A percentile compares a stretch with the other conserved stretches of the same genome.
Evolutionary conservation across 2,329 filamentous ascomycete genomes (phyloP).

Genomic region (Penicillium sp.): DNA sequence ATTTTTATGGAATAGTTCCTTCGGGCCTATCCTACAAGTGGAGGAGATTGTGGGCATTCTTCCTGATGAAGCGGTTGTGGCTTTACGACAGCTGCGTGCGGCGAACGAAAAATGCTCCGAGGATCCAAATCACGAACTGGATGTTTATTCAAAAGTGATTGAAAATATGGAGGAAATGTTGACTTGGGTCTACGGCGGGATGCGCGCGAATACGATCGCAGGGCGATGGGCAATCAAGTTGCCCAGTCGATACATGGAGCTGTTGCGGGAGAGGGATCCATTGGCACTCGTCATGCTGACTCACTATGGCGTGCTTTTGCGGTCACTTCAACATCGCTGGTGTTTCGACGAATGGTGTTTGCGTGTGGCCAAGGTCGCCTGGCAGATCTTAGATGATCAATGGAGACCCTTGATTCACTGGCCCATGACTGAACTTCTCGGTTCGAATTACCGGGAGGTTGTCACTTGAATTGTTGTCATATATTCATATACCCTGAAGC

Average conservation of each 20-base stretch:
- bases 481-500: conserved; percentile 3
- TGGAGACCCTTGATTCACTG: conserved; percentile 33
- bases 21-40: conserved; percentile 31
- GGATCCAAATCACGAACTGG: conserved; percentile 25
- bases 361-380: conserved; percentile 65
- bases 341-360: conserved; percentile 68
- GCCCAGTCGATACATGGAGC: conserved; percentile 35
- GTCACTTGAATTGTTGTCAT: neutral
- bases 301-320: conserved; percentile 62
- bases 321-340: conserved; percentile 61
- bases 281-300: conserved; percentile 59
- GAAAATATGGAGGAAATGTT: conserved; percentile 30
- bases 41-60: conserved; percentile 23
- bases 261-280: conserved; percentile 39
- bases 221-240: conserved; percentile 42
- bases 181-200: conserved; percentile 35
- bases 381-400: conserved; percentile 31
- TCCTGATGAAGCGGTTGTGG: conserved; percentile 20
- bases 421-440: conserved; percentile 35
- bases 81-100: conserved; percentile 27
- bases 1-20: conserved; percentile 27
- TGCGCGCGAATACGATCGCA: conserved; percentile 54
- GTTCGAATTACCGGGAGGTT: conserved; percentile 21
- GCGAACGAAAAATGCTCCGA: conserved; percentile 27
- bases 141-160: conserved; percentile 27